Conservation (phyloP, 371 early-diverging fungal genomes). For the Actinomucor elegans region DNA sequence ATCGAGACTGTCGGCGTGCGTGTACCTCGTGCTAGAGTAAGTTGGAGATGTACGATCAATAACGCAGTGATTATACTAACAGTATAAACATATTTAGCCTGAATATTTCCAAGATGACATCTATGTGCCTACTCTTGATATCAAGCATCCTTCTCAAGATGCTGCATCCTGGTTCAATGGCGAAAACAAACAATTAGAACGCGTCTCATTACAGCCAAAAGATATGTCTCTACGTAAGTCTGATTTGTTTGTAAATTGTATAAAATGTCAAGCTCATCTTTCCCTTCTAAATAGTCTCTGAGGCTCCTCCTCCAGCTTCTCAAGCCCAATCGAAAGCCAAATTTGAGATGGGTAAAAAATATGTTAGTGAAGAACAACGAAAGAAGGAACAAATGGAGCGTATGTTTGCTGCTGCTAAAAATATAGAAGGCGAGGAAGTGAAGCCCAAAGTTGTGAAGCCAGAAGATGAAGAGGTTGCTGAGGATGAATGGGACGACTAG, state of each 20-base stretch:
- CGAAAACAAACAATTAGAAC: slow-evolving; percentile 13
- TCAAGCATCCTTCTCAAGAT: slow-evolving; percentile 47
- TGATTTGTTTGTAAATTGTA: too few species aligned
- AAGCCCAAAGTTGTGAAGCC: slow-evolving; percentile 25
- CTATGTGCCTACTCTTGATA: slow-evolving; percentile 67
- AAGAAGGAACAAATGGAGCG: slow-evolving; percentile 53
- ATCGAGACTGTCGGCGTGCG: slow-evolving; percentile 73
- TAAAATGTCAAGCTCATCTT: background rate
- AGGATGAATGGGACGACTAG: slow-evolving; percentile 33
- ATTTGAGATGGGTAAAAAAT: slow-evolving; percentile 40
- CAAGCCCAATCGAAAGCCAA: slow-evolving; percentile 35
- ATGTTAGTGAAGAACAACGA: slow-evolving; percentile 39
- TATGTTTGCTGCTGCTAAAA: slow-evolving; percentile 57
- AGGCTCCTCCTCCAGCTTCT: slow-evolving; percentile 48
- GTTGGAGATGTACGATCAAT: background rate
- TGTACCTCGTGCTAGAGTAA: slow-evolving; percentile 71
- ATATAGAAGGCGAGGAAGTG: slow-evolving; percentile 36
- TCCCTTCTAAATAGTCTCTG: slow-evolving; percentile 26
- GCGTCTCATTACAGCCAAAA: slow-evolving; percentile 56
- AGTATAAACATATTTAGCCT: slow-evolving; percentile 34
- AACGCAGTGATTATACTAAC: too few species aligned
- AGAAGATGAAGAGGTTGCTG: slow-evolving; percentile 25
- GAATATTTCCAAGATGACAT: slow-evolving; percentile 90
- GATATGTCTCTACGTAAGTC: slow-evolving; percentile 60
- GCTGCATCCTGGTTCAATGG: slow-evolving; percentile 63